Base-by-base conservation (phyloP, 2,329 filamentous ascomycete genomes). In the Corinectria fuckeliana region DNA sequence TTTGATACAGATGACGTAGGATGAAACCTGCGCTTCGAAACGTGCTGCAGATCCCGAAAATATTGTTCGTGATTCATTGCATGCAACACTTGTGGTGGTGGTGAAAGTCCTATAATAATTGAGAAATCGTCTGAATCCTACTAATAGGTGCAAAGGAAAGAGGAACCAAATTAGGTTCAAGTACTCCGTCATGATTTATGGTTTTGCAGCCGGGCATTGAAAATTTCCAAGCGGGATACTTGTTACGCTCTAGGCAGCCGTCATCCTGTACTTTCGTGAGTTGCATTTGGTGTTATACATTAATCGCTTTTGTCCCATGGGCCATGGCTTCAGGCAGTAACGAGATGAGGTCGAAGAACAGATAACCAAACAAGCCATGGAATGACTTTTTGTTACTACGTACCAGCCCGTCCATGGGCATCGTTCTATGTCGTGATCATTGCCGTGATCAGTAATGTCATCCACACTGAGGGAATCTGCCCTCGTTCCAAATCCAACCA, bases 341-440 rank as follows among this genome's bases (percentile, higher is more conserved):
- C 9, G 4, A 16, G 4, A 16, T n/a, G 20, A 26, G 7, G 20
- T 21, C 16, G 5, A 9, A 18, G 4, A 21, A 26, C 28, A 16
- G 6, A 25, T 44, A 18, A 50, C 38, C 26, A 53, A 58, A 34
- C 36, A 25, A 58, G 41, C 20, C 49, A 25, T 6, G 25, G 18
- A 8, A 28, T 20, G 41, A 38, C 30, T 44, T 28, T 44, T 25
- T 10, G 18, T 47, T 38, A 9, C 18, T 47, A 32, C 10, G 14
- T 38, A 26, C 25, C 14, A 26, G 47, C 45, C 50, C 50, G 42
- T 45, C 32, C 47, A 42, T 38, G 34, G 56, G 25, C 34, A 39
- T 21, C 14, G 26, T 53, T 53, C 34, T 59, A 50, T 54, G 7
- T 45, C 25, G 44, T 25, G 36, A 50, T 49, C 42, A 41, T 42